Evolutionary conservation across 2,329 filamentous ascomycete genomes (phyloP).

Genomic region (Elsinoe fawcettii): DNA sequence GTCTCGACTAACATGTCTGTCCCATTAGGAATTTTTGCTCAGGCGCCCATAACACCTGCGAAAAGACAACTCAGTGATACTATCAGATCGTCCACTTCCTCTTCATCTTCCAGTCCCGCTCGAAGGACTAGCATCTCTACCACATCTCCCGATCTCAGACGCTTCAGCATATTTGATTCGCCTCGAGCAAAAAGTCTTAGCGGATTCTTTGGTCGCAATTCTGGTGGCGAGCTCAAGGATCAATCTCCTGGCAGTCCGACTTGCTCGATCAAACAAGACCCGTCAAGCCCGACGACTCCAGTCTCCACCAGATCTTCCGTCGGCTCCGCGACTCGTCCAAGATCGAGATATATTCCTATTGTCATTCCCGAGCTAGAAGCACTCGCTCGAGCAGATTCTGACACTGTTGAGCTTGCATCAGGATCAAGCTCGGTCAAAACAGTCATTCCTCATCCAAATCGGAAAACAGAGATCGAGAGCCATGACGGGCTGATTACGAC

Average conservation of each 20-base stretch:
- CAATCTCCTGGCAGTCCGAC: not conserved
- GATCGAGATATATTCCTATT: conserved; percentile 39
- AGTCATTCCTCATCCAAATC: conserved; percentile 37
- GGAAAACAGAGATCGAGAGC: conserved; percentile 24
- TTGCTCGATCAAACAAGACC: not conserved
- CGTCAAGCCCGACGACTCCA: not conserved
- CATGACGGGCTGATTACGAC: conserved; percentile 33
- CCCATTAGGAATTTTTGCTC: conserved; percentile 12
- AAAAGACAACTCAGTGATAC: conserved; percentile 7
- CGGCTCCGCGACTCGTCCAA: conserved; percentile 19
- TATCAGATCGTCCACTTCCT: conserved; percentile 1
- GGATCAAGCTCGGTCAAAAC: conserved; percentile 37
- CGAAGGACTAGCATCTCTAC: not conserved
- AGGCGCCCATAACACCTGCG: conserved; percentile 5
- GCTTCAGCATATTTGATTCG: conserved; percentile 6
- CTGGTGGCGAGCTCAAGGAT: not conserved
- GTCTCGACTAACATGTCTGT: conserved; percentile 13
- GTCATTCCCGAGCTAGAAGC: conserved; percentile 34
- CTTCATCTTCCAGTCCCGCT: not conserved
- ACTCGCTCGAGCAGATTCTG: not conserved
- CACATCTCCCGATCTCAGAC: not conserved
- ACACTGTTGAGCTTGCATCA: not conserved
- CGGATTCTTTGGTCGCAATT: not conserved
- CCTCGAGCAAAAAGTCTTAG: not conserved
- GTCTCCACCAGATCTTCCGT: conserved; percentile 2